Percentiles rank a stretch among this genome's conserved stretches.
These are phyloP conservation scores for Picochlorum sp. DNA, from an alignment of 139 green algal genomes.

Conservation along the genomic window DNA sequence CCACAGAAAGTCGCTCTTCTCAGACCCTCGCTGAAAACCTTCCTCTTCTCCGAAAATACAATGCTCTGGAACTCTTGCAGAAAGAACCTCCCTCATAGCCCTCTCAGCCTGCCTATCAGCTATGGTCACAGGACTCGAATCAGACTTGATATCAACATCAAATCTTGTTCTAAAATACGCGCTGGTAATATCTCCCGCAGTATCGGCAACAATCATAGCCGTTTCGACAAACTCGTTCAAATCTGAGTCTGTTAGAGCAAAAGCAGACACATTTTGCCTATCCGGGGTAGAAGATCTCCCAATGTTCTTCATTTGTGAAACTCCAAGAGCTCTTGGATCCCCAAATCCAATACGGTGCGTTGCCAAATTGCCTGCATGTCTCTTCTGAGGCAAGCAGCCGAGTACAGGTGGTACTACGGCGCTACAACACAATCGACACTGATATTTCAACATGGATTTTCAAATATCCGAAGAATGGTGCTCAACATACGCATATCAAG, in stretches of 20 bases:
- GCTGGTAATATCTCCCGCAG: conserved; percentile 52
- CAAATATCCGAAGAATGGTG: neutral
- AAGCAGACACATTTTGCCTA: neutral
- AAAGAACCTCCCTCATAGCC: conserved; percentile 62
- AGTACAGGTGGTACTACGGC: too few relatives aligned
- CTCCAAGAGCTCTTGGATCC: too few relatives aligned
- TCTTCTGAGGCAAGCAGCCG: too few relatives aligned
- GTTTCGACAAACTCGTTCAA: conserved; percentile 31
- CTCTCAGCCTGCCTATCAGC: conserved; percentile 71
- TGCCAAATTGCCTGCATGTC: too few relatives aligned
- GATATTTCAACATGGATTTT: neutral
- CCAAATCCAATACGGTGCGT: too few relatives aligned
- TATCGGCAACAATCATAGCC: conserved; percentile 65
- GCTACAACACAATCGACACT: neutral
- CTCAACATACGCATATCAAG: neutral
- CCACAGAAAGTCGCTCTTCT: conserved; percentile 61
- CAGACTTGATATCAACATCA: conserved; percentile 68
- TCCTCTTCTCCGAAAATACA: conserved; percentile 85
- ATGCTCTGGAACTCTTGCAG: conserved; percentile 55
- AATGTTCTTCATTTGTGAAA: too few relatives aligned
- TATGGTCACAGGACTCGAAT: conserved; percentile 73
- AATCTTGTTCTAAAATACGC: conserved; percentile 69
- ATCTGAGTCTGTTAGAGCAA: neutral
- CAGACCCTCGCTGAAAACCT: conserved; percentile 34
- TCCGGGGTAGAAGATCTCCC: too few relatives aligned